A percentile compares a stretch with the other conserved stretches of the same genome.
phyloP scores from a whole-genome alignment of 2,329 filamentous ascomycete species.

The Dactylonectria macrodidyma region DNA sequence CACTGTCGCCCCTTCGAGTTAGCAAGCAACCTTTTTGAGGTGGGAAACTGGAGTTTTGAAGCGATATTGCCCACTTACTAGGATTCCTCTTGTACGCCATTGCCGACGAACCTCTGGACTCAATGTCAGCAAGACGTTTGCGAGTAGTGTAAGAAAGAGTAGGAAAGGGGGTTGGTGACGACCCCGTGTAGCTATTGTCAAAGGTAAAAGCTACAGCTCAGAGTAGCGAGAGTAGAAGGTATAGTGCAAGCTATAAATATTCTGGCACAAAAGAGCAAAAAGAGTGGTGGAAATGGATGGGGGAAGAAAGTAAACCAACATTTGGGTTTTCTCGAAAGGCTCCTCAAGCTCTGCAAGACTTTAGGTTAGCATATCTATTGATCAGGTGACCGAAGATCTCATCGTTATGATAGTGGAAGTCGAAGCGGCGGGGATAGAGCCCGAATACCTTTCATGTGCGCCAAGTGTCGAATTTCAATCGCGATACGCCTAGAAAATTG shows the following conservation, averaged over 20 bases:
- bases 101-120: background rate
- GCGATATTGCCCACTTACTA: background rate
- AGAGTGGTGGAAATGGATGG: too few relatives aligned
- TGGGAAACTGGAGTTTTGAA: background rate
- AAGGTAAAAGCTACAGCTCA: too few relatives aligned
- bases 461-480: conserved; percentile 81
- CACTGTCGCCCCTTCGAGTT: conserved; percentile 24
- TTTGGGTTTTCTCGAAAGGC: conserved; percentile 27
- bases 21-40: background rate
- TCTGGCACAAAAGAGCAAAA: too few relatives aligned
- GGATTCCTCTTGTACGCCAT: background rate
- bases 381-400: too few relatives aligned
- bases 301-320: background rate
- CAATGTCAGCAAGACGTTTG: background rate
- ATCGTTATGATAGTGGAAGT: too few relatives aligned
- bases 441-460: conserved; percentile 74
- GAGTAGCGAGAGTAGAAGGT: too few relatives aligned
- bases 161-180: background rate
- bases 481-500: conserved; percentile 65
- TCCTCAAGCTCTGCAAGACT: conserved; percentile 76
- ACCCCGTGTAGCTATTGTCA: background rate
- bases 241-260: too few relatives aligned
- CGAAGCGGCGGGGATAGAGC: too few relatives aligned
- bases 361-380: background rate
- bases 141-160: background rate